These are phyloP conservation scores for Fusarium coffeatum DNA, from an alignment of 2,329 filamentous ascomycete species.

Conservation along the genomic window DNA sequence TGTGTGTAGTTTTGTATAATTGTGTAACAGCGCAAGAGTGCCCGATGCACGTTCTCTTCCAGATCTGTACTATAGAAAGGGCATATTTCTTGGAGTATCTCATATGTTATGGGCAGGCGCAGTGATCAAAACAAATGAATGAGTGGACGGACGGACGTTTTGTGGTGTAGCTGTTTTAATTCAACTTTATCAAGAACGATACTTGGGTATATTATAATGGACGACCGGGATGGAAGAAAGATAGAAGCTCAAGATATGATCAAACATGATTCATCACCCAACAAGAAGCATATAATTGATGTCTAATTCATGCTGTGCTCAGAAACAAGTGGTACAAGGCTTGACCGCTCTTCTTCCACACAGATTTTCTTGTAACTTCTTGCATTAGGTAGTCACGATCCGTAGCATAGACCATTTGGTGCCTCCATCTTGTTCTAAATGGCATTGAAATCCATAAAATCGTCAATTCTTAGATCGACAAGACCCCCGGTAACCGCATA, in stretches of 20 bases:
- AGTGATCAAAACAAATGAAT: constrained; percentile 29
- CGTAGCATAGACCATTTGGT: not conserved
- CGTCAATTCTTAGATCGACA: constrained; percentile 9
- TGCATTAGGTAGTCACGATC: not conserved
- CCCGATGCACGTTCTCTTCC: constrained; percentile 13
- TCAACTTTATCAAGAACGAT: constrained; percentile 1
- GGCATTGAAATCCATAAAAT: not conserved
- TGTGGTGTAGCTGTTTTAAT: constrained; percentile 7
- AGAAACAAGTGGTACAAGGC: not conserved
- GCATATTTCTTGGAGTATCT: constrained; percentile 21
- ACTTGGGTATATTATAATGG: constrained; percentile 22
- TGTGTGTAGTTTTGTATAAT: constrained; percentile 24
- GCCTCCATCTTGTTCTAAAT: not conserved
- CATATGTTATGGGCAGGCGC: constrained; percentile 26
- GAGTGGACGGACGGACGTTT: constrained; percentile 14
- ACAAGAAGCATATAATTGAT: not conserved
- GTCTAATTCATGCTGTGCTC: not conserved
- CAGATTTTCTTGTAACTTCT: not conserved
- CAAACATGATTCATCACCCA: not conserved
- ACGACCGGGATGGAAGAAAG: not conserved
- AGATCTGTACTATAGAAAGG: constrained; percentile 39
- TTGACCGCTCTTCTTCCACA: not conserved
- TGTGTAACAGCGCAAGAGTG: constrained; percentile 12
- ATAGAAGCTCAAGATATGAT: constrained; percentile 7
- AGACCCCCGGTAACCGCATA: constrained; percentile 26